Conservation (phyloP, 306 rosid genomes). For the Acmispon strigosus region DNA sequence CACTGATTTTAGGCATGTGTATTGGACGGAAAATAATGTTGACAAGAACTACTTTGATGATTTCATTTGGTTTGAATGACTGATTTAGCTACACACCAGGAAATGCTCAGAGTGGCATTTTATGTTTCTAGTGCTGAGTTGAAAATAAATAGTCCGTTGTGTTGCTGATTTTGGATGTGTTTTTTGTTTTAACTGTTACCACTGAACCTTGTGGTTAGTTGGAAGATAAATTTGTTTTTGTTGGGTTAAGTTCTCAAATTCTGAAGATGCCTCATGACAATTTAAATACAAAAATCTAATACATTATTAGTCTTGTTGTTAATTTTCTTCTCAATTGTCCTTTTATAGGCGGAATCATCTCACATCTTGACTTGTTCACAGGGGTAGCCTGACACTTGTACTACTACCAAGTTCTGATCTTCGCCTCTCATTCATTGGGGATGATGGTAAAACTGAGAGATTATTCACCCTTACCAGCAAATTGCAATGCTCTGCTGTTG, state of each 20-base stretch:
- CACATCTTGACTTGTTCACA: constrained; percentile 33
- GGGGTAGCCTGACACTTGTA: constrained; percentile 78
- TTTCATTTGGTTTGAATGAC: not conserved
- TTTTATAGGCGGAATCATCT: not conserved
- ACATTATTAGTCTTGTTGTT: not conserved
- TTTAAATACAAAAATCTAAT: not conserved
- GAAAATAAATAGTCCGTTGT: not conserved
- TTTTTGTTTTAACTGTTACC: not conserved
- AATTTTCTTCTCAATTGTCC: constrained; percentile 3
- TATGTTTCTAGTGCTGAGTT: not conserved
- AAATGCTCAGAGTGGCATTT: not conserved
- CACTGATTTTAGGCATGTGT: not conserved
- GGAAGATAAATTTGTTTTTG: not conserved
- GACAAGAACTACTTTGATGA: not conserved
- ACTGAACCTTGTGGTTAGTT: not conserved
- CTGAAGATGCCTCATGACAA: not conserved
- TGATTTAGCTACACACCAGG: not conserved
- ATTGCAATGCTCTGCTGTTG: constrained; percentile 46
- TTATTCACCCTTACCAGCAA: constrained; percentile 43
- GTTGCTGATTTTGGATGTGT: not conserved
- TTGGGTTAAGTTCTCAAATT: not conserved
- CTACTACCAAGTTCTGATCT: constrained; percentile 83
- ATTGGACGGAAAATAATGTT: not conserved
- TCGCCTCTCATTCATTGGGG: constrained; percentile 79
- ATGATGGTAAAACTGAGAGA: constrained; percentile 65